Conservation (phyloP, 352 stramenopile genomes). For the Pythium angustatum region DNA sequence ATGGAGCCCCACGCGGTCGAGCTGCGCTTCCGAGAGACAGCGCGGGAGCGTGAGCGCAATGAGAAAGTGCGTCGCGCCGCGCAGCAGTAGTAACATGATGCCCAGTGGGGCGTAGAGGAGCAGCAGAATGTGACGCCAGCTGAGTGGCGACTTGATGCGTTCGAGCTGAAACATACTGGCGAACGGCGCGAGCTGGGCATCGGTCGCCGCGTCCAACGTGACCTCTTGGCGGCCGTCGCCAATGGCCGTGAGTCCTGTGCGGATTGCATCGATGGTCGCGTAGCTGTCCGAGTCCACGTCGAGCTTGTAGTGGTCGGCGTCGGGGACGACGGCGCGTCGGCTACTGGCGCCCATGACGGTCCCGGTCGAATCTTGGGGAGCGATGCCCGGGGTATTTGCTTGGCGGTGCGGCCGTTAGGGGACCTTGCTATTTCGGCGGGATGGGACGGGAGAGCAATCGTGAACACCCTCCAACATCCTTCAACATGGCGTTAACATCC, state of each 20-base stretch:
- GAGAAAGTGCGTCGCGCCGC: slow-evolving; percentile 38
- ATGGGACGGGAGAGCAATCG: too few relatives aligned
- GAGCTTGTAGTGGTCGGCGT: slow-evolving; percentile 19
- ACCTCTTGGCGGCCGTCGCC: slow-evolving; percentile 18
- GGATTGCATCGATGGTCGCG: slow-evolving; percentile 27
- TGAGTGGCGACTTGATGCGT: slow-evolving; percentile 54
- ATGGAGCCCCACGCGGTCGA: slow-evolving; percentile 46
- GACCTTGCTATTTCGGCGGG: too few relatives aligned
- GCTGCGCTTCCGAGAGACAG: slow-evolving; percentile 46
- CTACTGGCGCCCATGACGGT: slow-evolving; percentile 15
- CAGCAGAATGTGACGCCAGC: slow-evolving; percentile 44
- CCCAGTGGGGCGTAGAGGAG: slow-evolving; percentile 63
- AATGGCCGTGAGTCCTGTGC: slow-evolving; percentile 23
- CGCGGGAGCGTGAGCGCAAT: slow-evolving; percentile 46
- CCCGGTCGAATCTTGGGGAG: background rate
- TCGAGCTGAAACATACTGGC: slow-evolving; percentile 68
- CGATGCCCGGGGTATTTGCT: background rate
- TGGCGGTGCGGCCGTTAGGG: too few relatives aligned
- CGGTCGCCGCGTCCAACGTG: slow-evolving; percentile 19
- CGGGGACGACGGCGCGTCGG: slow-evolving; percentile 6
- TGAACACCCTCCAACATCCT: too few relatives aligned
- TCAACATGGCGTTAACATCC: too few relatives aligned
- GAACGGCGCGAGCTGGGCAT: slow-evolving; percentile 26
- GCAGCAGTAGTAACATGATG: slow-evolving; percentile 46
- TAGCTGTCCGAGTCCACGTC: slow-evolving; percentile 26